Evolutionary conservation across 2,329 filamentous ascomycete genomes (phyloP).

Genomic region (Arthrobotrys conoides): DNA sequence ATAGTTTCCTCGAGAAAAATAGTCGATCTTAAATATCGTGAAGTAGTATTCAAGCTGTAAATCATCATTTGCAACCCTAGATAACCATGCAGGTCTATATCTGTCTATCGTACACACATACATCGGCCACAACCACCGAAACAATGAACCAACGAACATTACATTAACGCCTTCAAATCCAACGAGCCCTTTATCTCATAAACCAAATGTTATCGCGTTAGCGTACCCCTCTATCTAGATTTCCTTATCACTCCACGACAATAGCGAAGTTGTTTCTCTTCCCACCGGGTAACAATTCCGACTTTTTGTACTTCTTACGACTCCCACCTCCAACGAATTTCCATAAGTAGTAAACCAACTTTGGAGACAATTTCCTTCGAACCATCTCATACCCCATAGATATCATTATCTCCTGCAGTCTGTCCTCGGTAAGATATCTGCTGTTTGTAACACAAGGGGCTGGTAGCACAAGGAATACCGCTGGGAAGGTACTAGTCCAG

Average conservation of each 20-base stretch:
- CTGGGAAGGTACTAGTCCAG: slow-evolving; percentile 72
- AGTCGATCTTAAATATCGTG: not conserved
- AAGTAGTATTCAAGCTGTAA: not conserved
- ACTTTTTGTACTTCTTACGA: slow-evolving; percentile 74
- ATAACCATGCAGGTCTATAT: too few relatives aligned
- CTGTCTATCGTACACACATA: slow-evolving; percentile 8
- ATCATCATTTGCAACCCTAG: not conserved
- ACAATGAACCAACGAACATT: slow-evolving; percentile 3
- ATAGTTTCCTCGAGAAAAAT: slow-evolving; percentile 2
- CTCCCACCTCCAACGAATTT: slow-evolving; percentile 67
- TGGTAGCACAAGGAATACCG: slow-evolving; percentile 89
- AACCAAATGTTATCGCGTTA: too few relatives aligned
- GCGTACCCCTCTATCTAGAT: too few relatives aligned
- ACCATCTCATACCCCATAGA: slow-evolving; percentile 79
- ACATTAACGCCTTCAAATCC: not conserved
- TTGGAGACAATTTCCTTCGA: slow-evolving; percentile 80
- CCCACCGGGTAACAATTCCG: slow-evolving; percentile 80
- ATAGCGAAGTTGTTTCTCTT: slow-evolving; percentile 93
- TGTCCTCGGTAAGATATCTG: slow-evolving; percentile 83
- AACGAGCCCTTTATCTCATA: not conserved
- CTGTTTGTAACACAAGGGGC: slow-evolving; percentile 91
- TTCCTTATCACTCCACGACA: slow-evolving; percentile 70
- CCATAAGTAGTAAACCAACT: slow-evolving; percentile 94
- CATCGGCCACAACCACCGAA: not conserved
- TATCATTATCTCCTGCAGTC: slow-evolving; percentile 80